Evolutionary conservation across 164 flowering plant genomes (phyloP), one percentile per base, ranked within the genome.

Genomic region (Vitis labrusca): DNA sequence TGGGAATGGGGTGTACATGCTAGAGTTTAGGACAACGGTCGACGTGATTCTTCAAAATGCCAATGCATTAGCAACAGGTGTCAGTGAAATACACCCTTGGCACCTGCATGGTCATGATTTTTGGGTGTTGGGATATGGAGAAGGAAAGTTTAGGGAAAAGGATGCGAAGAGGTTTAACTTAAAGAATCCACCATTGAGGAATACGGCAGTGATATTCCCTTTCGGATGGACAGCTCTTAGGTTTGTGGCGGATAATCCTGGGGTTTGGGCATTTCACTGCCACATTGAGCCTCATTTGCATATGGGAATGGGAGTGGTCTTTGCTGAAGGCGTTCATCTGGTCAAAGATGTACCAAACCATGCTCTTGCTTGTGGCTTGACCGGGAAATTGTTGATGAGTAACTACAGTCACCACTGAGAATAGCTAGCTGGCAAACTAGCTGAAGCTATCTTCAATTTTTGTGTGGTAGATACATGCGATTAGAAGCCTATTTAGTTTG

Each of bases 171-270:
- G 30, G 8, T 72, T 86, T 9, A 92, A 92, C 58, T 29, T 89
- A 79, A 84, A 82, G 82, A 82, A 90, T 63, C 98, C 99, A 4
- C 95, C 94, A 0, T 58, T 83, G 65, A 78, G 83, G 68, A 92
- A 91, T 68, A 86, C 98, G 3, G 98, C 72, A 1, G 89, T 84
- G 53, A 73, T 92, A 1, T 90, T 84, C 64, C 98, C 98, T 0
- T 89, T 79, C n/a, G 98, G 99, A 14, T 94, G 99, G 99, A 92
- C 94, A 0, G 94, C 92, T 0, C n/a, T 94, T 65, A 80, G 99
- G 62, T 92, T 91, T 52, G 81, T 85, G 49, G 84, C 97, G 2
- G 93, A 91, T 73, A 94, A 94, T 69, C 99, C 99, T 0, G 99
- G 99, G 2, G 94, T 74, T 0, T 92, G 98, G 99, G 91, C 97